Conservation (phyloP, 768 basidiomycete species). For the Sistotremastrum niveocremeum region DNA sequence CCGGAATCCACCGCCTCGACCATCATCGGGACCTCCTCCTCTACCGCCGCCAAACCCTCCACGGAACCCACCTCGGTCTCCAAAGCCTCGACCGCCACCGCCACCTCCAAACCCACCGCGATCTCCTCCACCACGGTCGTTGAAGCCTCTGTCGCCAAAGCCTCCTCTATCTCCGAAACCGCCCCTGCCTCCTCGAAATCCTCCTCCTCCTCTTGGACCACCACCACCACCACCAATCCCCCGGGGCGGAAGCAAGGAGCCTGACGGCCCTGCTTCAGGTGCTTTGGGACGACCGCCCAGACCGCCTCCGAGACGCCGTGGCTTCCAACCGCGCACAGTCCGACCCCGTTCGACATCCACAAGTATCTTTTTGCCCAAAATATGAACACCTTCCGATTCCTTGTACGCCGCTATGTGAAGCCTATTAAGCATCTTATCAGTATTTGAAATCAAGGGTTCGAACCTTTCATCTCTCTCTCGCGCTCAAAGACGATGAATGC, state of each 20-base stretch:
- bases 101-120: conserved; percentile 16
- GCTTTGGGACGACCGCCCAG: conserved; percentile 92
- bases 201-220: conserved; percentile 24
- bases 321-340: conserved; percentile 98
- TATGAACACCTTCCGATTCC: conserved; percentile 92
- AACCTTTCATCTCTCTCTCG: conserved; percentile 98
- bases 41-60: conserved; percentile 16
- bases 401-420: conserved; percentile 73
- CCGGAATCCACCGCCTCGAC: conserved; percentile 11
- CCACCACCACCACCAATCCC: conserved; percentile 31
- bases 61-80: conserved; percentile 16
- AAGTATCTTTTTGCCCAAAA: conserved; percentile 90
- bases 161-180: conserved; percentile 23
- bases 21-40: conserved; percentile 10
- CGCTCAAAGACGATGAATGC: conserved; percentile 97
- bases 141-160: conserved; percentile 17
- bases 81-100: conserved; percentile 19
- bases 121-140: conserved; percentile 12
- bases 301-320: conserved; percentile 90
- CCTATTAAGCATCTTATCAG: conserved; percentile 1
- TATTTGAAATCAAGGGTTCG: conserved; percentile 4
- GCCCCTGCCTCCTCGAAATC: conserved; percentile 24
- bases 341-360: conserved; percentile 98
- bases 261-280: conserved; percentile 36
- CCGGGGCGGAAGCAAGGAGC: conserved; percentile 18